phyloP scores from a whole-genome alignment of 257 asterid species.

The Pogostemon cablin region DNA sequence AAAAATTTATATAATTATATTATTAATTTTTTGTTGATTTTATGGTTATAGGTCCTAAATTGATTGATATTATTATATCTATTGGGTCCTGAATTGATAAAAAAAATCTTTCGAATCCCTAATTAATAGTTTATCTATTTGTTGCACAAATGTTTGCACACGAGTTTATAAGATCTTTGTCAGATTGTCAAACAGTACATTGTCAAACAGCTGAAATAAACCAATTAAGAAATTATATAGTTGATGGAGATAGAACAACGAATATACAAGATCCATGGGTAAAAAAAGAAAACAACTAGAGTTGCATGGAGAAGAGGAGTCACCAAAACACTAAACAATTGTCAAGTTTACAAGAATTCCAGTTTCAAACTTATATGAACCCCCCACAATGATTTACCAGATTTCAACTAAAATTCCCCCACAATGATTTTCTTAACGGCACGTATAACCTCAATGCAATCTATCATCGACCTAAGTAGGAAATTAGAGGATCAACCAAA shows the following conservation, averaged over 20 bases:
- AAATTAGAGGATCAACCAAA: constrained; percentile 31
- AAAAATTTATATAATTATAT: no score
- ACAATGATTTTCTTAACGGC: constrained; percentile 28
- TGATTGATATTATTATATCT: no score
- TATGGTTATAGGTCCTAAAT: no score
- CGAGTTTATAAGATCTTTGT: no score
- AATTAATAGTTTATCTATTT: no score
- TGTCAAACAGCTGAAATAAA: constrained; percentile 11
- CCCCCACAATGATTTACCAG: constrained; percentile 49
- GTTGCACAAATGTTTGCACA: no score
- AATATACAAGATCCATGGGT: constrained; percentile 36
- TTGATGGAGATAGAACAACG: constrained; percentile 16
- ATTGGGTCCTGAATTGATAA: no score
- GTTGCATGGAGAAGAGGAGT: constrained; percentile 21
- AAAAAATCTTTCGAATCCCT: no score
- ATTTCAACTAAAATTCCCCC: constrained; percentile 33
- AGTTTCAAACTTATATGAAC: constrained; percentile 37
- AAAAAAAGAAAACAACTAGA: constrained; percentile 19
- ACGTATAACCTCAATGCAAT: constrained; percentile 13
- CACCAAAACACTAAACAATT: constrained; percentile 30
- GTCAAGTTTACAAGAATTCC: constrained; percentile 34
- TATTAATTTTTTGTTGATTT: no score
- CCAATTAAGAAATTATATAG: constrained; percentile 20
- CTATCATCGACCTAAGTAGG: constrained; percentile 23
- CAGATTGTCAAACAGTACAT: no score